These are phyloP conservation scores for Bipolaris bicolor DNA, from an alignment of 2,329 filamentous ascomycete genomes.

Conservation along the genomic window DNA sequence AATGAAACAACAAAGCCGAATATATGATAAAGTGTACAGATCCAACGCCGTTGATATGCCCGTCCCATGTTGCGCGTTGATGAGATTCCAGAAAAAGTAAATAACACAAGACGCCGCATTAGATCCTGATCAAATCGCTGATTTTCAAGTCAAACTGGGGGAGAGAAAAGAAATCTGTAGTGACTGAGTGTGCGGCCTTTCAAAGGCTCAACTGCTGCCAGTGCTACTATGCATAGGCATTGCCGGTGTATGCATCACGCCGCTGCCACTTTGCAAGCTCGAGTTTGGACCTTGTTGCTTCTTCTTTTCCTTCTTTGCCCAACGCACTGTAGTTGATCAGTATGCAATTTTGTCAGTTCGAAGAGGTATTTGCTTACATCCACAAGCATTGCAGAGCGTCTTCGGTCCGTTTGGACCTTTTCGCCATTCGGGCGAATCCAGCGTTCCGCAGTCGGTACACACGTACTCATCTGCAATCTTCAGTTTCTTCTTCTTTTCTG, in stretches of 20 bases:
- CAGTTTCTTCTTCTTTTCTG: slow-evolving; percentile 85
- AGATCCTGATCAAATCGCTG: slow-evolving; percentile 1
- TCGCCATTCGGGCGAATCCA: slow-evolving; percentile 94
- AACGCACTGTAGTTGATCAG: slow-evolving; percentile 55
- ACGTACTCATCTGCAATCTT: slow-evolving; percentile 87
- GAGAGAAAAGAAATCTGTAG: background rate
- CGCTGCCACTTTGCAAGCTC: slow-evolving; percentile 19
- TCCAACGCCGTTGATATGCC: slow-evolving; percentile 13
- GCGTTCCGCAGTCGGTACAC: slow-evolving; percentile 92
- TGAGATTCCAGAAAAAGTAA: background rate
- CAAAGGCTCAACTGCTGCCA: slow-evolving; percentile 36
- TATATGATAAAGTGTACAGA: background rate
- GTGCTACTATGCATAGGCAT: slow-evolving; percentile 41
- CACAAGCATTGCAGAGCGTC: slow-evolving; percentile 94
- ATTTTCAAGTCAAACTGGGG: background rate
- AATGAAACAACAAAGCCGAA: background rate
- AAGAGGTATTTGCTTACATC: slow-evolving; percentile 61
- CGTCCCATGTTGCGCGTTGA: background rate
- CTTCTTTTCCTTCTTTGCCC: slow-evolving; percentile 80
- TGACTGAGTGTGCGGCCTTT: background rate
- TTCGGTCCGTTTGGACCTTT: slow-evolving; percentile 93
- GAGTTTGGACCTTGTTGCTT: slow-evolving; percentile 42
- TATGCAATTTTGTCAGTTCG: background rate
- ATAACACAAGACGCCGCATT: slow-evolving; percentile 1
- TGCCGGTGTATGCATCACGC: slow-evolving; percentile 29